Conservation (phyloP, 139 green algal genomes). For the Closterium sp. region DNA sequence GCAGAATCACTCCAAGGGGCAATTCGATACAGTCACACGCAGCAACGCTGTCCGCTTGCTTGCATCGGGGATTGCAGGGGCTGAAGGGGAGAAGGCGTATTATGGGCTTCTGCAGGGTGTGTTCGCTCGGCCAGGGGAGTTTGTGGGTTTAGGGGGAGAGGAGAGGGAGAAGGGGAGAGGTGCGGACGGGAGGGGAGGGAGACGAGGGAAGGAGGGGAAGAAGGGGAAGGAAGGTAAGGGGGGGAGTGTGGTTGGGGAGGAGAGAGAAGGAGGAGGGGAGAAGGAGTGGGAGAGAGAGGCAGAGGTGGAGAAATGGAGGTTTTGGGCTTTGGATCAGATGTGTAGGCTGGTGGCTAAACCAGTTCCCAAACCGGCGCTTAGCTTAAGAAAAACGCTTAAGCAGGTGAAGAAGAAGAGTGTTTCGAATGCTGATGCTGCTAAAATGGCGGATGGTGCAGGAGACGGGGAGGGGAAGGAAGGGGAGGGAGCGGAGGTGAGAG, state of each 20-base stretch:
- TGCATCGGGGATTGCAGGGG: background rate
- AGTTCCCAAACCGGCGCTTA: background rate
- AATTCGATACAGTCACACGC: background rate
- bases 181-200: background rate
- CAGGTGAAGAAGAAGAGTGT: background rate
- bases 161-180: background rate
- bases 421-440: background rate
- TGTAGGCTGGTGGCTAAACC: background rate
- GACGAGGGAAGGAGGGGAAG: background rate
- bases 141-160: background rate
- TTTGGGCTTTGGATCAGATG: background rate
- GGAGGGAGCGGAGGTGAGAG: background rate
- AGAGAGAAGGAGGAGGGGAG: background rate
- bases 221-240: background rate
- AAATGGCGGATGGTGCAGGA: background rate
- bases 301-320: background rate
- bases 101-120: background rate
- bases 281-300: background rate
- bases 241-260: background rate
- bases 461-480: background rate
- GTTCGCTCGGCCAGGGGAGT: background rate
- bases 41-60: background rate
- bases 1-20: background rate
- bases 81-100: background rate
- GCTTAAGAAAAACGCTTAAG: too few species aligned